Base-by-base conservation (phyloP, 1,284 basidiomycete genomes). In the Sporisorium reilianum region DNA sequence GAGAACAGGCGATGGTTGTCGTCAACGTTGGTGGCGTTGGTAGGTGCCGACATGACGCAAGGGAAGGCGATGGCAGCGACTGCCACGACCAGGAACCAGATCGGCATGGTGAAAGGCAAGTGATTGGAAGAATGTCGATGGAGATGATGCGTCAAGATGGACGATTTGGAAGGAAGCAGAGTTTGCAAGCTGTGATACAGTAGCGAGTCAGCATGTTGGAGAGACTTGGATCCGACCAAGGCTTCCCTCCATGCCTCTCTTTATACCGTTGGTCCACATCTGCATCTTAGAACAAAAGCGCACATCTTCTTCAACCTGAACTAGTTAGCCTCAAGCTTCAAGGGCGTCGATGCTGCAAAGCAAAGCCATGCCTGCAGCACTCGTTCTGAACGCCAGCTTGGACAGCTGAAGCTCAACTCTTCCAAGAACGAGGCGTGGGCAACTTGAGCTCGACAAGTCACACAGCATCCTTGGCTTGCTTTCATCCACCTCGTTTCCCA, bases 1-100 rank as follows among this genome's bases (percentile, higher is more conserved):
- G 28, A 32, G 18, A 53, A 53, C 6, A 53, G 26, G n/a, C 51
- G 23, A 23, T 53, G 51, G 25, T 53, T 53, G 16, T 53, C 34
- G 7, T 14, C 22, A 10, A 51, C 50, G 10, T 51, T 51, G 49
- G 2, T 11, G 12, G 22, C 20, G 14, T 18, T n/a, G 34, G 50
- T 26, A 23, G 50, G 22, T 7, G 12, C 50, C 14, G 50, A 38
- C 23, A 51, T 12, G 26, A 40, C 36, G 36, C 34, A 40, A 18
- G 23, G 50, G 23, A 38, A 51, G 11, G 36, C 20, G 9, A 25
- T 10, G 7, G 23, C 5, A 25, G 8, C 14, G 14, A 41, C 28
- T 6, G 36, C 23, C 10, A 23, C 36, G 7, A 41, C 5, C 22
- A 6, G 20, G 23, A 25, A 25, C 22, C 32, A 25, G 8, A 26